These are phyloP conservation scores for Corylus americana DNA, from an alignment of 306 rosid genomes.

Conservation along the genomic window DNA sequence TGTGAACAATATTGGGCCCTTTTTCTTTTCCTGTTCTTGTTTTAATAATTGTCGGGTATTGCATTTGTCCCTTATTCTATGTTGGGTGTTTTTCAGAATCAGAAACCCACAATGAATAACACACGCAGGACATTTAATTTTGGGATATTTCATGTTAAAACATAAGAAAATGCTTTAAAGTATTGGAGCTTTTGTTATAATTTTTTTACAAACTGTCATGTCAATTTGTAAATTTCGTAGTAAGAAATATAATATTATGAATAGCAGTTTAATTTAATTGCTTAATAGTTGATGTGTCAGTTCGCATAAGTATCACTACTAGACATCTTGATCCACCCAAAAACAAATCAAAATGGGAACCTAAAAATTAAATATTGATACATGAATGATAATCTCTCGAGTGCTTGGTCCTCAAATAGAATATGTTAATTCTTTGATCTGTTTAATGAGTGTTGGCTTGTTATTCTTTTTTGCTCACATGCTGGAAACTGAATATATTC, in stretches of 20 bases:
- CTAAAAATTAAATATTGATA: neutral
- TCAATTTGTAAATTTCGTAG: no score
- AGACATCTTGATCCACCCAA: neutral
- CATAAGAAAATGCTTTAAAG: no score
- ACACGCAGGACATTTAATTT: neutral
- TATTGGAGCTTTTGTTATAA: no score
- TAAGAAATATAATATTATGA: no score
- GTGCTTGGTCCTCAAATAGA: slow-evolving; percentile 1
- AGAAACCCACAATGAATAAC: neutral
- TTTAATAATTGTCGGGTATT: neutral
- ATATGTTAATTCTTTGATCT: neutral
- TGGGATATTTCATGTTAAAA: no score
- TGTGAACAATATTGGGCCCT: neutral
- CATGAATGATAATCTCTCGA: neutral
- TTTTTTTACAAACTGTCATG: no score
- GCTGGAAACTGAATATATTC: neutral
- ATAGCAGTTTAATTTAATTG: no score
- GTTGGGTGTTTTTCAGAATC: neutral
- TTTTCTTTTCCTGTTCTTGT: neutral
- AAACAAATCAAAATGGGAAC: neutral
- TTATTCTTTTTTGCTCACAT: neutral
- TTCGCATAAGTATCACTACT: no score
- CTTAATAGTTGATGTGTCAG: no score
- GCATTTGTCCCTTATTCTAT: neutral
- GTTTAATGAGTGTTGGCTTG: neutral